Evolutionary conservation across 2,329 filamentous ascomycete species (phyloP).

Genomic region (Ophiocordyceps sinensis): DNA sequence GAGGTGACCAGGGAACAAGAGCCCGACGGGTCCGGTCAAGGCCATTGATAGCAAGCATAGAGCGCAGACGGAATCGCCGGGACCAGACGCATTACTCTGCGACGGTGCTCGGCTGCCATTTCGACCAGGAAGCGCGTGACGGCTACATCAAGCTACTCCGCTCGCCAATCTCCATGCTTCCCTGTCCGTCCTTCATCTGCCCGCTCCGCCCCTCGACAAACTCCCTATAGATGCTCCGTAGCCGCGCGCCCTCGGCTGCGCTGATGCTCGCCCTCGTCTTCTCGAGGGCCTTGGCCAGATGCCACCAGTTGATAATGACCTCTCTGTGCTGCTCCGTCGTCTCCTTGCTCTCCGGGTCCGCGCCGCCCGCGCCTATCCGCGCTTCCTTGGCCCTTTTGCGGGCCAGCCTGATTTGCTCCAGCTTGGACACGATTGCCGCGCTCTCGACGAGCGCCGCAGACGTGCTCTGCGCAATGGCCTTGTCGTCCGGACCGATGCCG

Average conservation of each 20-base stretch:
- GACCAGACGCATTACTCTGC: no score
- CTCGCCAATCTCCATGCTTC: constrained; percentile 81
- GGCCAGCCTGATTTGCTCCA: constrained; percentile 62
- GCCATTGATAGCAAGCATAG: not conserved
- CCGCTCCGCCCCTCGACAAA: constrained; percentile 88
- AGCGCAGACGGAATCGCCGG: no score
- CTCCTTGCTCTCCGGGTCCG: constrained; percentile 12
- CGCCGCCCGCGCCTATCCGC: constrained; percentile 11
- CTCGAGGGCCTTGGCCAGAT: constrained; percentile 63
- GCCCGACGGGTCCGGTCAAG: not conserved
- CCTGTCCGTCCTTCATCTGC: constrained; percentile 89
- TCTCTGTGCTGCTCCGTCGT: constrained; percentile 36
- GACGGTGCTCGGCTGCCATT: not conserved
- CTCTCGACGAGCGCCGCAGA: constrained; percentile 54
- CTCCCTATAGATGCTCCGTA: constrained; percentile 76
- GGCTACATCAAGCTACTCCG: constrained; percentile 79
- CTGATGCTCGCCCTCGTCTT: constrained; percentile 75
- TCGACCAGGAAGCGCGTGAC: not conserved
- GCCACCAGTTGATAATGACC: constrained; percentile 71
- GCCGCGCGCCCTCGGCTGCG: constrained; percentile 54
- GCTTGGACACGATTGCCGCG: constrained; percentile 65
- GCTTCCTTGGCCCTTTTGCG: constrained; percentile 33
- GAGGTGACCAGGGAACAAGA: constrained; percentile 3
- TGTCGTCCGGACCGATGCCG: constrained; percentile 40
- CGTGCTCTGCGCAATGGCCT: constrained; percentile 31